phyloP scores from a whole-genome alignment of 768 basidiomycete species.

The Strobilomyces confusus region DNA sequence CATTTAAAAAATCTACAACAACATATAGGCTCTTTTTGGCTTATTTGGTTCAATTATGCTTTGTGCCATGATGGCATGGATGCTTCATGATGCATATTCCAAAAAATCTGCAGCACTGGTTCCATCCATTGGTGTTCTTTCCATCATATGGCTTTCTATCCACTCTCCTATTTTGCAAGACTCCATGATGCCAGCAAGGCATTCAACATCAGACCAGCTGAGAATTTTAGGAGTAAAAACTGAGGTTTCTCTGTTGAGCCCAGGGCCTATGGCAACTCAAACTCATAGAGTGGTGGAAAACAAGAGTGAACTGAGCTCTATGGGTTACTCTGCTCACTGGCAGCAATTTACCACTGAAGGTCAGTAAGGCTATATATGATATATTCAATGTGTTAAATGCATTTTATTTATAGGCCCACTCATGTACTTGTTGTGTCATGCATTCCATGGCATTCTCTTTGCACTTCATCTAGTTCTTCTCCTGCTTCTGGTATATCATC shows the following conservation, averaged over 20 bases:
- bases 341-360: neutral
- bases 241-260: neutral
- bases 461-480: neutral
- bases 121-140: neutral
- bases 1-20: too few relatives aligned
- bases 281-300: neutral
- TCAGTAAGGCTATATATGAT: neutral
- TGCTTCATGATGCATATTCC: neutral
- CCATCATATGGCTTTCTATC: neutral
- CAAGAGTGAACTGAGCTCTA: neutral
- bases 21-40: neutral
- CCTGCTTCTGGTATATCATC: neutral
- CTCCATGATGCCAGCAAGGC: neutral
- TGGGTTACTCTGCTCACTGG: neutral
- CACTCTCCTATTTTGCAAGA: neutral
- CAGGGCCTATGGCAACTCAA: neutral
- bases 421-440: neutral
- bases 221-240: neutral
- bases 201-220: neutral
- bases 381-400: neutral
- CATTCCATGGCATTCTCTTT: neutral
- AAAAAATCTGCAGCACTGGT: neutral
- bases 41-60: neutral
- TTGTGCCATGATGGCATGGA: neutral
- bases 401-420: neutral